Conservation (phyloP, 768 basidiomycete genomes). For the Cystofilobasidium macerans region DNA sequence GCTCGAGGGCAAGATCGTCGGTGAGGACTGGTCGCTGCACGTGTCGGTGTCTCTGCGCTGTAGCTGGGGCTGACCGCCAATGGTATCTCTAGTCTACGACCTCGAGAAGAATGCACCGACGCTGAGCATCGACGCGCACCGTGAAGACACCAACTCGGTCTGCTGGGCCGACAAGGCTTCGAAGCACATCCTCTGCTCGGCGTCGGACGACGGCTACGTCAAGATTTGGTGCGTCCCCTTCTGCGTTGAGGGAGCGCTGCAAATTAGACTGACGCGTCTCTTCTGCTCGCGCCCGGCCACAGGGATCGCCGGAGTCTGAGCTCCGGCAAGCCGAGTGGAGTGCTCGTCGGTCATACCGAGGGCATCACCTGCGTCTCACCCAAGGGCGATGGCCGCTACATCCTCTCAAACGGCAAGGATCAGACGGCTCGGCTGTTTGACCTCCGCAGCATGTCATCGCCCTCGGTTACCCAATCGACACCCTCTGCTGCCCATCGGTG, state of each 20-base stretch:
- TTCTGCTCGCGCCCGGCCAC: constrained; percentile 1
- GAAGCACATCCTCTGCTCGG: constrained; percentile 88
- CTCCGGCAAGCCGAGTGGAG: constrained; percentile 68
- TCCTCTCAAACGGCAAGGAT: constrained; percentile 93
- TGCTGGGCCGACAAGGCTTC: constrained; percentile 90
- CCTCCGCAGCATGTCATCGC: constrained; percentile 76
- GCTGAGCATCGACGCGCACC: constrained; percentile 76
- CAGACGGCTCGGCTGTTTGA: constrained; percentile 69
- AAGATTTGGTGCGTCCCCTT: constrained; percentile 70
- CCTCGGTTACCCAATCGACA: constrained; percentile 28
- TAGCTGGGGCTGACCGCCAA: neutral
- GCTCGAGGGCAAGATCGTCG: constrained; percentile 26
- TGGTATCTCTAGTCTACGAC: constrained; percentile 64
- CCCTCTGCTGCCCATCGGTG: constrained; percentile 11
- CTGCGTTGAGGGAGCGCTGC: neutral
- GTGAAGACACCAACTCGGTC: constrained; percentile 80
- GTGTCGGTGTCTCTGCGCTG: neutral
- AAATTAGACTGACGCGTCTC: neutral
- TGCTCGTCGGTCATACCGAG: constrained; percentile 89
- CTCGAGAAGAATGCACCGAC: constrained; percentile 64
- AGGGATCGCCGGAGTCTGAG: constrained; percentile 50
- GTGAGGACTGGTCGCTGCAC: constrained; percentile 16
- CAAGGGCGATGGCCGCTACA: constrained; percentile 90
- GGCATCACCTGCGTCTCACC: constrained; percentile 86
- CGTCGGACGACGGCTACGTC: constrained; percentile 84